Evolutionary conservation across 352 stramenopile species (phyloP).

Genomic region (Globisporangium megalacanthum): DNA sequence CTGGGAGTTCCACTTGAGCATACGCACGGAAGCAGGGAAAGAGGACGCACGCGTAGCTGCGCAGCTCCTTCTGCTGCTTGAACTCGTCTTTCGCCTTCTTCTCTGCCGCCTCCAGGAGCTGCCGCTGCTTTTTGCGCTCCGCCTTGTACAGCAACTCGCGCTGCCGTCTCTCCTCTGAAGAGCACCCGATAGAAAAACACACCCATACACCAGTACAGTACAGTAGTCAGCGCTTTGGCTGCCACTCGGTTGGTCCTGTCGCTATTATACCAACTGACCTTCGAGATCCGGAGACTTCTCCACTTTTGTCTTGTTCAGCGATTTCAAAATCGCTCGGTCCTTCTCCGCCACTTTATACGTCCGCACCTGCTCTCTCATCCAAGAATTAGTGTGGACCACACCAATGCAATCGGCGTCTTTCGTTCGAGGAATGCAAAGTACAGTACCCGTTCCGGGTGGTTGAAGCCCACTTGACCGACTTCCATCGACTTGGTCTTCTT

Average conservation of each 20-base stretch:
- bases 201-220: background rate
- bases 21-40: background rate
- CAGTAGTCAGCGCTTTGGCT: no score
- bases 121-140: conserved; percentile 63
- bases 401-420: no score
- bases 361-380: conserved; percentile 36
- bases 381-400: background rate
- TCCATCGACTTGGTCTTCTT: conserved; percentile 90
- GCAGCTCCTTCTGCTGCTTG: conserved; percentile 70
- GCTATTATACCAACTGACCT: conserved; percentile 22
- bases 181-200: conserved; percentile 1
- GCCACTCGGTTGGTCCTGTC: no score
- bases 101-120: conserved; percentile 43
- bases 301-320: conserved; percentile 82
- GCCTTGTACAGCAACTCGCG: conserved; percentile 67
- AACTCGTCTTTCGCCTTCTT: conserved; percentile 50
- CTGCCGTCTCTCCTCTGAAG: conserved; percentile 52
- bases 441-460: conserved; percentile 61
- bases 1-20: no score
- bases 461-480: conserved; percentile 86
- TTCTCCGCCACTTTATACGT: conserved; percentile 76
- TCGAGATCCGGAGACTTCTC: conserved; percentile 73
- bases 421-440: conserved; percentile 13
- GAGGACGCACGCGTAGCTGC: conserved; percentile 62
- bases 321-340: conserved; percentile 82